Evolutionary conservation across 441 rosid species (phyloP).

Genomic region (Croton setiger): DNA sequence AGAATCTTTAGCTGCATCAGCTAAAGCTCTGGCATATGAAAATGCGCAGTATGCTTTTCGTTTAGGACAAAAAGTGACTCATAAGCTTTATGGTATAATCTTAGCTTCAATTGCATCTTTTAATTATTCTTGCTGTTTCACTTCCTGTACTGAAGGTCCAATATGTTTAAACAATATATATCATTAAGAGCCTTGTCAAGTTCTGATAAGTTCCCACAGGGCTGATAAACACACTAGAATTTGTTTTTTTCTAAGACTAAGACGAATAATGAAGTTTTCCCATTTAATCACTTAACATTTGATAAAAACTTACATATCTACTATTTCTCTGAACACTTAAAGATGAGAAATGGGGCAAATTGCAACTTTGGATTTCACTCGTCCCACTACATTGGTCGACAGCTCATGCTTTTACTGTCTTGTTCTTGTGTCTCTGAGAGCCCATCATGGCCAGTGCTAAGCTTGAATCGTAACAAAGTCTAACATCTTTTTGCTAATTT

Average conservation of each 20-base stretch:
- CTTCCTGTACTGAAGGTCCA: neutral
- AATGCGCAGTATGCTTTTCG: constrained; percentile 76
- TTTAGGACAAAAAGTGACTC: constrained; percentile 90
- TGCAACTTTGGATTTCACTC: neutral
- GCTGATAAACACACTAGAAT: too few species aligned
- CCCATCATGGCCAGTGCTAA: neutral
- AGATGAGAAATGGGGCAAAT: neutral
- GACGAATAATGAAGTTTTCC: too few species aligned
- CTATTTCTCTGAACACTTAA: constrained; percentile 1
- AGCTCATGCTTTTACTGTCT: neutral
- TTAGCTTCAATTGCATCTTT: constrained; percentile 19
- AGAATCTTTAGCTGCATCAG: constrained; percentile 86
- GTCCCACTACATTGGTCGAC: neutral
- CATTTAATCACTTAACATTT: too few species aligned
- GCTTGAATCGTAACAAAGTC: constrained; percentile 1
- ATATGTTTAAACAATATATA: neutral
- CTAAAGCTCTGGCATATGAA: constrained; percentile 76
- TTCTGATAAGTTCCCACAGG: too few species aligned
- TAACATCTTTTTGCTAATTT: neutral
- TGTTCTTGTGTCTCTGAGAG: neutral
- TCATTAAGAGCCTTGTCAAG: neutral
- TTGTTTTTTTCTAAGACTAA: too few species aligned
- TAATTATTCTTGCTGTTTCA: constrained; percentile 2
- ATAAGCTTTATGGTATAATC: constrained; percentile 64
- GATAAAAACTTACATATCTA: too few species aligned